Evolutionary conservation across 257 asterid genomes (phyloP).

Genomic region (Salvia rosmarinus): DNA sequence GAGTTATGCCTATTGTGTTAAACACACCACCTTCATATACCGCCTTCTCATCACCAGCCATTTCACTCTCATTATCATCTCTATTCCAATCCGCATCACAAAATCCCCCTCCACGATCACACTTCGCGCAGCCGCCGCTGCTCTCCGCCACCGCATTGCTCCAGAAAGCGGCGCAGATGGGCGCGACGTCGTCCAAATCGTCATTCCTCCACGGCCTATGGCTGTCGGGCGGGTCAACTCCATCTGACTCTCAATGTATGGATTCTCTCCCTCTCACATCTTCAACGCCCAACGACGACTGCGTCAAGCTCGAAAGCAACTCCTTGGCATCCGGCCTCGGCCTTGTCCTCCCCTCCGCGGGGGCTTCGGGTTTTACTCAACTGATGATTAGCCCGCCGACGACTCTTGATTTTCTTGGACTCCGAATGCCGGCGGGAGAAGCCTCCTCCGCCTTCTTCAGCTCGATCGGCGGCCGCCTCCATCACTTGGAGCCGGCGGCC

Average conservation of each 20-base stretch:
- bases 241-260: constrained; percentile 40
- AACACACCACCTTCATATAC: constrained; percentile 31
- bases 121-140: constrained; percentile 55
- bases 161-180: constrained; percentile 89
- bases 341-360: constrained; percentile 43
- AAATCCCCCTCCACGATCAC: constrained; percentile 36
- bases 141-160: constrained; percentile 88
- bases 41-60: too few relatives aligned
- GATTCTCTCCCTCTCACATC: constrained; percentile 19
- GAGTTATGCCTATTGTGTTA: constrained; percentile 44
- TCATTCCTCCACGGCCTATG: constrained; percentile 81
- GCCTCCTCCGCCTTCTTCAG: constrained; percentile 52
- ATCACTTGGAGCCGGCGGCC: constrained; percentile 14
- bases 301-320: constrained; percentile 57
- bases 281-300: constrained; percentile 6
- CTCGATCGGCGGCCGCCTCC: constrained; percentile 48
- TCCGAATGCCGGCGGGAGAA: constrained; percentile 56
- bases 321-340: constrained; percentile 55
- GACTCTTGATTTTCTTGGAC: constrained; percentile 82
- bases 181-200: constrained; percentile 63
- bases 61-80: constrained; percentile 66
- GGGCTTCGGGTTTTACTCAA: constrained; percentile 46
- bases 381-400: constrained; percentile 65
- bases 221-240: constrained; percentile 41
- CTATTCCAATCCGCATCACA: constrained; percentile 52